These are phyloP conservation scores for Leishmania lainsoni DNA, from an alignment of 208 protist species.

Conservation along the genomic window DNA sequence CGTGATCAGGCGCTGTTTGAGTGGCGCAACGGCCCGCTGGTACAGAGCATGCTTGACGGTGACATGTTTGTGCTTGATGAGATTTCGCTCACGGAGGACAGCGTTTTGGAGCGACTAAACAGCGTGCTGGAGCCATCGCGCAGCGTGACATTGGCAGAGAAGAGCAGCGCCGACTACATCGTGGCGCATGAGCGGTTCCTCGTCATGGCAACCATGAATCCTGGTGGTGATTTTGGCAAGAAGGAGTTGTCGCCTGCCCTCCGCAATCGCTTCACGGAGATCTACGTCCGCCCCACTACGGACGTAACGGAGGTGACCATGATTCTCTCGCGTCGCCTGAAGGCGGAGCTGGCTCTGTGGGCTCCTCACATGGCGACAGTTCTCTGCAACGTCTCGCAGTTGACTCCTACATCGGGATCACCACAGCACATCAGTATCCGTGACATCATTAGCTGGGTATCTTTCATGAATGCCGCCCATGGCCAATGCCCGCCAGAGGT, in stretches of 20 bases:
- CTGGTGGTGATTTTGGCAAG: conserved; percentile 99
- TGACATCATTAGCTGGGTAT: conserved; percentile 96
- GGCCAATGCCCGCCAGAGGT: conserved; percentile 58
- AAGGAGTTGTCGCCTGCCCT: conserved; percentile 99
- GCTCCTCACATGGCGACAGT: conserved; percentile 77
- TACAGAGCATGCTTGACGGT: conserved; percentile 98
- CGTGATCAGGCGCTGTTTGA: conserved; percentile 93
- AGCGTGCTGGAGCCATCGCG: conserved; percentile 98
- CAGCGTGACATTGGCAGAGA: conserved; percentile 97
- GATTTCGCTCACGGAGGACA: conserved; percentile 99
- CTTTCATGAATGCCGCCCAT: conserved; percentile 94
- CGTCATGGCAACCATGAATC: conserved; percentile 99
- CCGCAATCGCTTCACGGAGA: conserved; percentile 99
- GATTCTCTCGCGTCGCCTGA: conserved; percentile 91
- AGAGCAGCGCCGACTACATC: conserved; percentile 91
- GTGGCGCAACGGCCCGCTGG: conserved; percentile 99
- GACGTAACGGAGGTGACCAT: conserved; percentile 91
- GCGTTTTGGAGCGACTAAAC: conserved; percentile 99
- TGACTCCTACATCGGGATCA: conserved; percentile 38
- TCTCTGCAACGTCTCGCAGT: conserved; percentile 62
- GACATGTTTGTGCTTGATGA: conserved; percentile 99
- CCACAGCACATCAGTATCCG: conserved; percentile 92
- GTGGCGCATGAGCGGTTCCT: conserved; percentile 92
- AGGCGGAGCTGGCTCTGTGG: conserved; percentile 47
- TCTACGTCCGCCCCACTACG: conserved; percentile 97